A percentile compares a stretch with the other conserved stretches of the same genome.
phyloP scores from a whole-genome alignment of 2,329 filamentous ascomycete genomes.

The Byssothecium circinans region DNA sequence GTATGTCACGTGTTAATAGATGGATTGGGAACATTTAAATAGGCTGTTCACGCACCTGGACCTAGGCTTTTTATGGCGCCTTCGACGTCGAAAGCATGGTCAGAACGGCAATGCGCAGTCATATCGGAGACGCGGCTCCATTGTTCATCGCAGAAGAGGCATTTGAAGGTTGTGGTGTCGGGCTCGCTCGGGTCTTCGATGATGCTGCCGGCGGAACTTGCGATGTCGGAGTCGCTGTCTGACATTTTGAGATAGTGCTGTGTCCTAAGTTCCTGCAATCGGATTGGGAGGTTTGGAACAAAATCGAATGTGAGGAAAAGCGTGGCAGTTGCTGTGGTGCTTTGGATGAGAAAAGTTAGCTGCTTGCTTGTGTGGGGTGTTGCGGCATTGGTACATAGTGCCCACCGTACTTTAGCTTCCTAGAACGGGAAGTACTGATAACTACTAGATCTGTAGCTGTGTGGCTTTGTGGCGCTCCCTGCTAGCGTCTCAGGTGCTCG shows the following conservation, averaged over 20 bases:
- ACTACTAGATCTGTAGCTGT: too few relatives aligned
- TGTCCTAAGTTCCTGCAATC: too few relatives aligned
- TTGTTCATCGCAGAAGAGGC: conserved; percentile 39
- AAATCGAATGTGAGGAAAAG: background rate
- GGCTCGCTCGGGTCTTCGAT: conserved; percentile 40
- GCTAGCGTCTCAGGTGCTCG: too few relatives aligned
- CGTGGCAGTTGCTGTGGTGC: background rate
- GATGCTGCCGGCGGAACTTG: conserved; percentile 39
- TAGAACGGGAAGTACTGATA: too few relatives aligned
- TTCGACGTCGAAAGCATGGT: conserved; percentile 32
- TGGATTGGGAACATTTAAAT: conserved; percentile 17
- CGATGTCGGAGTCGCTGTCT: conserved; percentile 32
- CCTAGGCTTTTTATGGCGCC: conserved; percentile 33
- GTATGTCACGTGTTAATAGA: conserved; percentile 19
- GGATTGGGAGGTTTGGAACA: too few relatives aligned
- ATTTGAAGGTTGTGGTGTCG: conserved; percentile 40
- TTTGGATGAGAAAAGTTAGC: background rate
- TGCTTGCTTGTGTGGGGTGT: too few relatives aligned
- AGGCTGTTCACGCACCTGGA: conserved; percentile 21
- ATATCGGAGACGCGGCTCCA: conserved; percentile 31
- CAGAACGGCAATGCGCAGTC: conserved; percentile 29
- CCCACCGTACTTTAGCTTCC: too few relatives aligned
- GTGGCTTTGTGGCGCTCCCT: too few relatives aligned
- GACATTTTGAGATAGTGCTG: too few relatives aligned
- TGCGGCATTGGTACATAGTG: too few relatives aligned